Percentiles rank a stretch among this genome's conserved stretches.
These are phyloP conservation scores for Vanrija pseudolonga DNA, from an alignment of 1,284 basidiomycete genomes.

Conservation along the genomic window DNA sequence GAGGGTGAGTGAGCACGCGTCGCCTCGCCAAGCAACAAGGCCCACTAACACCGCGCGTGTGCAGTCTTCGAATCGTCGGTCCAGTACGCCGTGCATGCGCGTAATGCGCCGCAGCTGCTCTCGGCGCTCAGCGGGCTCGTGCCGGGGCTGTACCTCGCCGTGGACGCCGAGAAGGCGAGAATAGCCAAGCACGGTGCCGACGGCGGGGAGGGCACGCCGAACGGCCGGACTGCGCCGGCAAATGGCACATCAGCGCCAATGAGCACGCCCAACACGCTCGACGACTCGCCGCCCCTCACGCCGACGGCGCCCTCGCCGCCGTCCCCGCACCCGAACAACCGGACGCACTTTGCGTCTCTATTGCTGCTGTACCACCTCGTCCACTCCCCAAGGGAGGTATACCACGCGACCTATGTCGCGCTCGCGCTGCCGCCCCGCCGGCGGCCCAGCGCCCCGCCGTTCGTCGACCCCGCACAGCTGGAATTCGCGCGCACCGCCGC, in stretches of 20 bases:
- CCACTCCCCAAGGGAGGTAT: slow-evolving; percentile 11
- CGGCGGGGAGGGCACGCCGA: background rate
- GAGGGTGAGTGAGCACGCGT: slow-evolving; percentile 29
- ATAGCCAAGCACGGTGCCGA: background rate
- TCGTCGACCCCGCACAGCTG: background rate
- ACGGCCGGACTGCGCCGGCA: background rate
- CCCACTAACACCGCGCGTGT: background rate
- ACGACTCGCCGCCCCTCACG: background rate
- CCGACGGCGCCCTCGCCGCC: background rate
- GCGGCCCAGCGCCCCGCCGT: background rate
- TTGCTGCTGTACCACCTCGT: slow-evolving; percentile 38
- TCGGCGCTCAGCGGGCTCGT: slow-evolving; percentile 42
- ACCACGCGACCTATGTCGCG: background rate
- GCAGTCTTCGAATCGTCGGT: slow-evolving; percentile 48
- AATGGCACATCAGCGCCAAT: background rate
- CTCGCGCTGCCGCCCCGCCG: slow-evolving; percentile 3
- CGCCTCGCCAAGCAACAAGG: no score
- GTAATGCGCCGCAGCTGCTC: slow-evolving; percentile 37
- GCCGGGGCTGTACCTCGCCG: slow-evolving; percentile 34
- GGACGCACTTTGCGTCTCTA: slow-evolving; percentile 28
- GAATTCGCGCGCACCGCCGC: slow-evolving; percentile 11
- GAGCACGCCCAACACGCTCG: background rate
- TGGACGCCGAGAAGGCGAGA: slow-evolving; percentile 5
- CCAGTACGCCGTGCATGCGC: slow-evolving; percentile 35
- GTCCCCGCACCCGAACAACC: slow-evolving; percentile 2